phyloP scores from a whole-genome alignment of 2,329 filamentous ascomycete species.

The Domatiomyces catenatus region DNA sequence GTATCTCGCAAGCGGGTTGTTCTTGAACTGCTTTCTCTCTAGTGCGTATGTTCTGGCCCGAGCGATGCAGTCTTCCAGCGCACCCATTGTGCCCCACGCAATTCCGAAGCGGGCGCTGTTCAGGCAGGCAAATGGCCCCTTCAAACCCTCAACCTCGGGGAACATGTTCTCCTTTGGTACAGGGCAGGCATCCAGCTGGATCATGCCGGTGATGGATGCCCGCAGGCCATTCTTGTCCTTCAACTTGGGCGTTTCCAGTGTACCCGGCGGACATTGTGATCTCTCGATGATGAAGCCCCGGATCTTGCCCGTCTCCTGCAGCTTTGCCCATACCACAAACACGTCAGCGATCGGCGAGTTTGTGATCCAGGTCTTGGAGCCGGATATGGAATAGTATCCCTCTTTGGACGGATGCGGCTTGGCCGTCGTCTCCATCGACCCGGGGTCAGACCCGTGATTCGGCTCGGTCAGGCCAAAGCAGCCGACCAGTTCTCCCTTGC shows the following conservation, averaged over 20 bases:
- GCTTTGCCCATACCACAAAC: constrained; percentile 80
- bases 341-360: constrained; percentile 83
- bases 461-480: constrained; percentile 86
- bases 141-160: constrained; percentile 70
- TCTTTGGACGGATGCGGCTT: constrained; percentile 70
- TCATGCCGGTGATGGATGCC: constrained; percentile 94
- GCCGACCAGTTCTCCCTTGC: constrained; percentile 65
- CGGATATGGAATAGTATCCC: constrained; percentile 63
- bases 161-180: constrained; percentile 90
- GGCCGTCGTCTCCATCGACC: constrained; percentile 79
- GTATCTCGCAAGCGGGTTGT: constrained; percentile 86
- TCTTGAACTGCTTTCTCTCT: constrained; percentile 89
- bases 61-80: constrained; percentile 76
- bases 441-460: constrained; percentile 83
- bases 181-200: constrained; percentile 80
- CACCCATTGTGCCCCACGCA: constrained; percentile 82
- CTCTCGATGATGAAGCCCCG: constrained; percentile 83
- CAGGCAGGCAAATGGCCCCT: constrained; percentile 80
- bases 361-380: constrained; percentile 89
- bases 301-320: constrained; percentile 84
- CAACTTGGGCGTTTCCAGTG: constrained; percentile 77
- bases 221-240: constrained; percentile 92
- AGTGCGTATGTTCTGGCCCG: constrained; percentile 75
- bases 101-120: constrained; percentile 92
- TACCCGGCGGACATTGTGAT: constrained; percentile 68